These are phyloP conservation scores for Cyclotella sp. DNA, from an alignment of 108 stramenopile species.

Conservation along the genomic window DNA sequence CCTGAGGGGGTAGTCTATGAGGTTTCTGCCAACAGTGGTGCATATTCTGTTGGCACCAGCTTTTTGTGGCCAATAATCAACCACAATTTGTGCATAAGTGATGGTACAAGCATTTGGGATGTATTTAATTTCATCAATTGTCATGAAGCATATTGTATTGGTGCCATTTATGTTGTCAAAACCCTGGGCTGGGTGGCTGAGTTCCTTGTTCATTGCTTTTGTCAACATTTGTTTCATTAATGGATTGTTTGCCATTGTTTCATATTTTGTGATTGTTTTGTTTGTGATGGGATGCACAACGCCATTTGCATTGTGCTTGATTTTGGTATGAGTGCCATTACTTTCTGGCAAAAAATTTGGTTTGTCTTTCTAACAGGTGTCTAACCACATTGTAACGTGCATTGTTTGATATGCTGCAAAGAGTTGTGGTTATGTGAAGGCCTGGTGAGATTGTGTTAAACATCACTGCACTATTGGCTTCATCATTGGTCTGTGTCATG, in stretches of 20 bases:
- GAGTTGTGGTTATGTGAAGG: too few relatives aligned
- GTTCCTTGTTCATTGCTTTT: slow-evolving; percentile 28
- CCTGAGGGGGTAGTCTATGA: slow-evolving; percentile 28
- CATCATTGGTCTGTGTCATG: too few relatives aligned
- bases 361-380: too few relatives aligned
- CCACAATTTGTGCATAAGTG: background rate
- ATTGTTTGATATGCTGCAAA: too few relatives aligned
- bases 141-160: background rate
- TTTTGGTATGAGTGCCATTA: too few relatives aligned
- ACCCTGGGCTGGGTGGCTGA: slow-evolving; percentile 48
- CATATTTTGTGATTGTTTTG: slow-evolving; percentile 29
- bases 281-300: slow-evolving; percentile 4
- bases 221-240: slow-evolving; percentile 20
- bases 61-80: slow-evolving; percentile 5
- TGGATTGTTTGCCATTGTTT: slow-evolving; percentile 13
- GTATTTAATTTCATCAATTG: background rate
- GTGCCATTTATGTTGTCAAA: slow-evolving; percentile 18
- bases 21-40: background rate
- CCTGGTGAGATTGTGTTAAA: too few relatives aligned
- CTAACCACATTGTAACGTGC: too few relatives aligned
- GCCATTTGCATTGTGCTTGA: too few relatives aligned
- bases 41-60: background rate
- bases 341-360: too few relatives aligned
- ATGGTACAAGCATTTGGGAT: slow-evolving; percentile 20
- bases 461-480: too few relatives aligned